phyloP scores from a whole-genome alignment of 73 alveolate genomes.

The Tetrahymena elliotti region DNA sequence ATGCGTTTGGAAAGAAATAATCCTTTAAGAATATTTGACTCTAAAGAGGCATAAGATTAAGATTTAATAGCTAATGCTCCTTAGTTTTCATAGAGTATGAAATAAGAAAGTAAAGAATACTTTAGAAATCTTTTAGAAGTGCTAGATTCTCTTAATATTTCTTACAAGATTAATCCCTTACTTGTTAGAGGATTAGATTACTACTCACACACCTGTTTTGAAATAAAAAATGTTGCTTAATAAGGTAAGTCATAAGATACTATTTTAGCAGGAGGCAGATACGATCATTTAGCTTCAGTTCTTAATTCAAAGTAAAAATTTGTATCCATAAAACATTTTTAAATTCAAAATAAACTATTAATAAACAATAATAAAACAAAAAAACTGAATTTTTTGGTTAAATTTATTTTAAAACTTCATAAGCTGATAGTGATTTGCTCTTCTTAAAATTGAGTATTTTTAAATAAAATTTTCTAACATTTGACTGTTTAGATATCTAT shows the following conservation, averaged over 20 bases:
- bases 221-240: neutral
- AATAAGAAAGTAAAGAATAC: neutral
- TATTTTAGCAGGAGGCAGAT: conserved; percentile 52
- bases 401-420: no score
- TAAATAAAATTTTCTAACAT: no score
- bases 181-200: conserved; percentile 52
- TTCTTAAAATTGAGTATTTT: no score
- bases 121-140: conserved; percentile 10
- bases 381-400: no score
- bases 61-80: conserved; percentile 11
- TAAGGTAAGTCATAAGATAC: conserved; percentile 42
- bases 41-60: conserved; percentile 25
- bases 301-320: neutral
- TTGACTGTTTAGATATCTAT: no score
- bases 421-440: no score
- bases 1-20: conserved; percentile 18
- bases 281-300: conserved; percentile 29
- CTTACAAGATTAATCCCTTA: conserved; percentile 1
- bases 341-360: no score
- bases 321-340: no score
- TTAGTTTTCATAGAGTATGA: neutral
- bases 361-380: no score
- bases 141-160: neutral
- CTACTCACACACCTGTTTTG: conserved; percentile 47
- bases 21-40: conserved; percentile 43